Conservation (phyloP, 225 moss, liverwort and hornwort genomes). For the Straminergon stramineum region DNA sequence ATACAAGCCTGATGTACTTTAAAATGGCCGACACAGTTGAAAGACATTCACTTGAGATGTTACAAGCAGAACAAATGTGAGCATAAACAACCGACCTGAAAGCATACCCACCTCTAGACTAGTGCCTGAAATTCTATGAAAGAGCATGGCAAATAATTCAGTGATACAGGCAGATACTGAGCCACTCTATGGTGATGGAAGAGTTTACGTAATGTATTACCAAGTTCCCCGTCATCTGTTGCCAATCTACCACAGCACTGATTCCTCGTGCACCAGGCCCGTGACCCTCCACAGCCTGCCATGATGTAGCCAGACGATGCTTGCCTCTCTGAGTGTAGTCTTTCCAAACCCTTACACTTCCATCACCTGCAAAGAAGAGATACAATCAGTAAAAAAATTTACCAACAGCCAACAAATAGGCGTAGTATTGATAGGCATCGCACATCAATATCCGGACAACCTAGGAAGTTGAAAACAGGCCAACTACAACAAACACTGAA, state of each 20-base stretch:
- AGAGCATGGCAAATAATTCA: not conserved
- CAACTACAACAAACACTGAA: not conserved
- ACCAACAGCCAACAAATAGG: not conserved
- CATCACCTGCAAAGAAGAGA: slow-evolving; percentile 58
- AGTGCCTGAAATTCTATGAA: not conserved
- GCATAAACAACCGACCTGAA: not conserved
- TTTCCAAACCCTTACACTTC: slow-evolving; percentile 92
- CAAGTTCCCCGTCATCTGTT: slow-evolving; percentile 81
- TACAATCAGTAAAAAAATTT: not conserved
- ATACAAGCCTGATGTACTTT: not conserved
- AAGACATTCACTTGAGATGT: not conserved
- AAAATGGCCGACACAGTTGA: not conserved
- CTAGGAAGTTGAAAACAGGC: not conserved
- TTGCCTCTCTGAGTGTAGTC: slow-evolving; percentile 80
- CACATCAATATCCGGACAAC: not conserved
- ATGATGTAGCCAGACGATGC: slow-evolving; percentile 77
- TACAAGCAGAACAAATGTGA: not conserved
- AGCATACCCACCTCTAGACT: not conserved
- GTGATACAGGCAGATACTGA: not conserved
- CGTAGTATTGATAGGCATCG: not conserved
- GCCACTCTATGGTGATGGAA: not conserved
- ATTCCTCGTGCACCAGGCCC: slow-evolving; percentile 74
- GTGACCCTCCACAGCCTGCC: slow-evolving; percentile 90
- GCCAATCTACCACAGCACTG: slow-evolving; percentile 94
- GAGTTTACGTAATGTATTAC: slow-evolving; percentile 25